Evolutionary conservation across 306 rosid species (phyloP).

Genomic region (Corylus heterophylla): DNA sequence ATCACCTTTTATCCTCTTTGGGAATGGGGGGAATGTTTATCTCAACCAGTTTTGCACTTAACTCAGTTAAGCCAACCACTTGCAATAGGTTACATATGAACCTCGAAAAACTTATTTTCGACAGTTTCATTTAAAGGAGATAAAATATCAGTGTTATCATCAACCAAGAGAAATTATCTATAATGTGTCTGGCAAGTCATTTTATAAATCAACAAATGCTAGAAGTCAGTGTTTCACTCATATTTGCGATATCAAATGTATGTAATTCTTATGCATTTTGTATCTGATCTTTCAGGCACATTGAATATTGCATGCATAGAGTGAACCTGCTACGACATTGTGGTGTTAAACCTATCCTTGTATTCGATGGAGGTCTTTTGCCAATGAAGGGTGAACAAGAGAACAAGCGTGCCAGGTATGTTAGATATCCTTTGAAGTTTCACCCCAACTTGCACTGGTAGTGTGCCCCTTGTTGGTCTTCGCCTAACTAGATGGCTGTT

Average conservation of each 20-base stretch:
- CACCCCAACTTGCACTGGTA: background rate
- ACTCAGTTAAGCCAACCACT: background rate
- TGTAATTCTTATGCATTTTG: constrained; percentile 6
- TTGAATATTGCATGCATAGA: constrained; percentile 92
- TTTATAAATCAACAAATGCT: background rate
- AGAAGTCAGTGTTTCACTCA: background rate
- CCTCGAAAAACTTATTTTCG: background rate
- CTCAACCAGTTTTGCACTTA: background rate
- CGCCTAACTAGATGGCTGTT: background rate
- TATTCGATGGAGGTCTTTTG: constrained; percentile 91
- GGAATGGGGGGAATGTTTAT: background rate
- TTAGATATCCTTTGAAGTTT: background rate
- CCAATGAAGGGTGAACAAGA: constrained; percentile 96
- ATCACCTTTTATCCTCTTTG: background rate
- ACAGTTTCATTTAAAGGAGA: background rate
- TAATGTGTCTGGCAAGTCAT: background rate
- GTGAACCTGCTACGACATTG: constrained; percentile 76
- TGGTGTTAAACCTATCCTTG: constrained; percentile 83
- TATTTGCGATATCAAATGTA: background rate
- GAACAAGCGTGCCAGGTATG: constrained; percentile 85
- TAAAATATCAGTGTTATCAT: background rate
- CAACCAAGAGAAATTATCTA: background rate
- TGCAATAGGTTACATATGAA: background rate
- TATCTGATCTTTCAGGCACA: constrained; percentile 59
- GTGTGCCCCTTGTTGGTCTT: background rate